phyloP scores from a whole-genome alignment of 495 filamentous ascomycete species.

The Aspergillus ostianus region DNA sequence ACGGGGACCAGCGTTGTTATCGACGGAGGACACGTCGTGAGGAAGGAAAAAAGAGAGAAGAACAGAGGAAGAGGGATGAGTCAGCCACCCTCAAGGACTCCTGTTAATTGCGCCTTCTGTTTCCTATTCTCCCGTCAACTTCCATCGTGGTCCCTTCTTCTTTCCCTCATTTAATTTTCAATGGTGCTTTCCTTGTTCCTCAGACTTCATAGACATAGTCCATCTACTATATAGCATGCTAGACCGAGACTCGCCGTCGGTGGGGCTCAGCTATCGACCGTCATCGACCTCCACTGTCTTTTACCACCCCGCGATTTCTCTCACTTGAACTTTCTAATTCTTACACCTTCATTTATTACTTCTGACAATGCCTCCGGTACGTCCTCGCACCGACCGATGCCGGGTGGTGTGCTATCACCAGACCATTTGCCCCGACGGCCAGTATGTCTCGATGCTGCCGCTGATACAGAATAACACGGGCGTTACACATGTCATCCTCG shows the following conservation, averaged over 20 bases:
- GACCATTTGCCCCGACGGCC: constrained; percentile 57
- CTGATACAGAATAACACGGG: constrained; percentile 58
- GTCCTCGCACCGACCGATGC: constrained; percentile 28
- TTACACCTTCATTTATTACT: not conserved
- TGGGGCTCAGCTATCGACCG: not conserved
- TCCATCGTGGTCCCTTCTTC: no score
- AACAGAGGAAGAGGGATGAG: not conserved
- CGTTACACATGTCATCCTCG: constrained; percentile 75
- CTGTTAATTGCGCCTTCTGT: not conserved
- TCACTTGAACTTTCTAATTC: not conserved
- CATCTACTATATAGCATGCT: not conserved
- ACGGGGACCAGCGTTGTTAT: constrained; percentile 53
- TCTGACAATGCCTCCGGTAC: constrained; percentile 35
- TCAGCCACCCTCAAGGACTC: not conserved
- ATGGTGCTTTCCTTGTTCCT: no score
- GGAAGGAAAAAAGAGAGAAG: not conserved
- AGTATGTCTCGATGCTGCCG: constrained; percentile 67
- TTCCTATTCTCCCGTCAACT: not conserved
- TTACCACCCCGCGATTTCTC: not conserved
- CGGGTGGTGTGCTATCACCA: constrained; percentile 71
- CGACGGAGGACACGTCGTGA: constrained; percentile 52
- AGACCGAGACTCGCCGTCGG: not conserved
- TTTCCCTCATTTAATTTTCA: no score
- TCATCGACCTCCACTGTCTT: not conserved
- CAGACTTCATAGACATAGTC: no score